Evolutionary conservation across 306 rosid genomes (phyloP), one percentile per base, ranked within the genome.

Genomic region (Vigna reflexopilosa): DNA sequence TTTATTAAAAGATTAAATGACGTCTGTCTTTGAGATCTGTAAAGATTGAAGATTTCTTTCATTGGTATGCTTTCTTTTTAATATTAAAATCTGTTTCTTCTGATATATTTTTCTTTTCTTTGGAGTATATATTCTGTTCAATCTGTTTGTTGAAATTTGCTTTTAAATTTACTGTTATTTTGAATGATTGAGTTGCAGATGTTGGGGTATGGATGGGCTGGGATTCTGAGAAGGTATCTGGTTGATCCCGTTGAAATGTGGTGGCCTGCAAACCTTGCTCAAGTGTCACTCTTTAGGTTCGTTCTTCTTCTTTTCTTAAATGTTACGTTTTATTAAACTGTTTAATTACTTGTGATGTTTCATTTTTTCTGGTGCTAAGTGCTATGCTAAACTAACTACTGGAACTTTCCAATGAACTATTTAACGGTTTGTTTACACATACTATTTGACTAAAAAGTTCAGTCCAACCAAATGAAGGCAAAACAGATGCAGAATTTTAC

Each of bases 171-270:
- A 45, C 30, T 40, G 9, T 81, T 73, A 40, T 20, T 72, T n/a
- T 59, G 7, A 26, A 54, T 66, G 70, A 54, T 66, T 78, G 63
- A 36, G 68, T 26, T 79, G 88, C 91, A 95, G 99, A 56, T 95
- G n/a, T 36, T 95, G 69, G 99, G 99, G n/a, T 95, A 95, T 88
- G 99, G 99, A 74, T 95, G 99, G 99, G 99, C 99, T 80, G 99
- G 99, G 68, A 87, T 95, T 83, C 89, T 95, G 13, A 89, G 99
- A 82, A 88, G 93, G 85, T 95, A 93, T 79, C 83, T 93, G 86
- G 98, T 95, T 70, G 98, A 95, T 69, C 99, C 99, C 0, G 96
- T 91, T 86, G 98, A 95, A 66, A 95, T 95, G 99, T 95, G 98
- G 99, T 95, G 99, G 99, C 99, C 99, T 44, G 51, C 99, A 85